Conservation (phyloP, 257 asterid species). For the Solanum medicagineum region DNA sequence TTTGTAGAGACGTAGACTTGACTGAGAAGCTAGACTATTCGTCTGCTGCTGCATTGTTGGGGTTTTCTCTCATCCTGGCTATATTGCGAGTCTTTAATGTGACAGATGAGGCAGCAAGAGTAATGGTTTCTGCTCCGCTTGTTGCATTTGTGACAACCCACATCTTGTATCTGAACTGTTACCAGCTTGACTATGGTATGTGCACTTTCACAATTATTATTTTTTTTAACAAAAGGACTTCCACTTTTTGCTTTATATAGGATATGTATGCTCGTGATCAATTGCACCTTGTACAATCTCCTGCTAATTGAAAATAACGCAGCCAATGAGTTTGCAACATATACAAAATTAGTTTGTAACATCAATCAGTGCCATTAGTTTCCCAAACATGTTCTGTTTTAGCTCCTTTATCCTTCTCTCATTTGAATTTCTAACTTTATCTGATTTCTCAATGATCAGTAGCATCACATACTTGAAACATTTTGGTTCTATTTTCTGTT, state of each 20-base stretch:
- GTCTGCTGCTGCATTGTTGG: conserved; percentile 63
- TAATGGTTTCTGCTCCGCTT: conserved; percentile 82
- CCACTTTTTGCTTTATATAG: background rate
- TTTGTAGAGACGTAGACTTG: conserved; percentile 67
- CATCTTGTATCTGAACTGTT: conserved; percentile 65
- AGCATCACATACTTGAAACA: background rate
- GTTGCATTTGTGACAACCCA: conserved; percentile 65
- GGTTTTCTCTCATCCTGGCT: conserved; percentile 62
- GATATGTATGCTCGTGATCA: background rate
- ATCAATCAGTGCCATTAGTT: background rate
- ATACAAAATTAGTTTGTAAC: background rate
- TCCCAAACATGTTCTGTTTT: background rate
- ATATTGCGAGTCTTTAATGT: conserved; percentile 51
- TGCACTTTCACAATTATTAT: background rate
- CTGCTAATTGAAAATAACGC: background rate
- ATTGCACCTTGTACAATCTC: background rate
- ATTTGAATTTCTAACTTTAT: background rate
- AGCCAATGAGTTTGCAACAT: background rate
- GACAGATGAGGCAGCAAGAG: conserved; percentile 67
- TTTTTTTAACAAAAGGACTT: no score
- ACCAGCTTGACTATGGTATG: conserved; percentile 55
- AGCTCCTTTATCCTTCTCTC: background rate
- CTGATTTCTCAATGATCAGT: background rate
- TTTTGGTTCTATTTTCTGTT: background rate
- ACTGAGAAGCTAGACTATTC: conserved; percentile 79